Percentiles rank a stretch among this genome's conserved stretches.
phyloP scores from a whole-genome alignment of 2,329 filamentous ascomycete species.

The Chaetoscypha palmicola region DNA sequence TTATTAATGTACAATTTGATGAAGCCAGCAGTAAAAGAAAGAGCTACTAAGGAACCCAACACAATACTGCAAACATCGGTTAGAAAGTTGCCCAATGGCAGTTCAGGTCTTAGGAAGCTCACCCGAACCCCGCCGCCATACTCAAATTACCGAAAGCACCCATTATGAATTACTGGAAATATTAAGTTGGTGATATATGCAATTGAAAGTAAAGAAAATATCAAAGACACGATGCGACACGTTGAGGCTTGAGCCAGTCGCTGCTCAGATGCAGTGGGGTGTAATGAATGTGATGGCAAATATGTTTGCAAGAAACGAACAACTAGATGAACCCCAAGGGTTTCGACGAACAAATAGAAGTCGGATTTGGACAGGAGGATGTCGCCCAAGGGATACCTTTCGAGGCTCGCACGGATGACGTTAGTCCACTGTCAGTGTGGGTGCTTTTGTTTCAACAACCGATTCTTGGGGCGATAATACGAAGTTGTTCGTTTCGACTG shows the following conservation, averaged over 20 bases:
- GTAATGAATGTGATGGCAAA: slow-evolving; percentile 6
- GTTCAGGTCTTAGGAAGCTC: slow-evolving; percentile 3
- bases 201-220: neutral
- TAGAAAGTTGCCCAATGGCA: neutral
- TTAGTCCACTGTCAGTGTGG: slow-evolving; percentile 12
- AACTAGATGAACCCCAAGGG: slow-evolving; percentile 3
- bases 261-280: neutral
- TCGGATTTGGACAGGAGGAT: neutral
- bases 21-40: slow-evolving; percentile 19
- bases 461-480: slow-evolving; percentile 3
- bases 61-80: slow-evolving; percentile 14
- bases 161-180: slow-evolving; percentile 16
- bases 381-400: neutral
- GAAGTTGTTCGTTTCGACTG: slow-evolving; percentile 7
- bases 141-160: slow-evolving; percentile 12
- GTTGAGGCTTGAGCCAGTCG: slow-evolving; percentile 7
- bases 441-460: slow-evolving; percentile 3
- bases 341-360: neutral
- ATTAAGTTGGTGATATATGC: slow-evolving; percentile 5
- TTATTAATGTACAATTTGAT: slow-evolving; percentile 21
- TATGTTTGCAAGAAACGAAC: neutral
- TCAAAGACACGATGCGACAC: neutral
- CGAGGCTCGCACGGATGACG: slow-evolving; percentile 13
- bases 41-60: slow-evolving; percentile 15
- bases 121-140: slow-evolving; percentile 16